Evolutionary conservation across 805 yeast genomes (phyloP), one percentile per base, ranked within the genome.

Genomic region (Saturnispora bothae): DNA sequence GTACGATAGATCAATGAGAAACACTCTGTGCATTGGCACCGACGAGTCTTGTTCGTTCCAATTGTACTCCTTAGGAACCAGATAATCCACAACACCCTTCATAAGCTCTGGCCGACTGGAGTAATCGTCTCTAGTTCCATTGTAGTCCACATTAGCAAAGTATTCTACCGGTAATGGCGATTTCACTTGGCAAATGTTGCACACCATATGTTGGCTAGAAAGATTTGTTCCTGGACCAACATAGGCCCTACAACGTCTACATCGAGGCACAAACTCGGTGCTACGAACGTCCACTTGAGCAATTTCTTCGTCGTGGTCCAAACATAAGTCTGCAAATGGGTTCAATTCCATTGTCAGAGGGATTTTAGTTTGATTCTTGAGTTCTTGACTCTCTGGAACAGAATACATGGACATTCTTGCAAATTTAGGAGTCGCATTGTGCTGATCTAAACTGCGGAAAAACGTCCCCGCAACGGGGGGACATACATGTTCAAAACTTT

Each of bases 211-310:
- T 31, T 76, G 71, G 20, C 78, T 77, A 5, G 73, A 67, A 38
- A 74, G 77, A 43, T 71, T 77, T 76, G 83, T 80, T 15, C 77
- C 72, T 3, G 96, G 94, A 54, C 89, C 92, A 44, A 86, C 68
- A 57, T 86, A 92, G 1, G 95, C 74, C 40, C 96, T 73, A 61
- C 99, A 92, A 44, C 97, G 78, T 47, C 75, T 72, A 60, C 99
- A 92, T 48, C 99, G 72, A 25, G 94, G 78, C 0, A 95, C 94
- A 1, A 85, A 84, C 13, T 67, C 67, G 29, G 64, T 53, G 5
- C 52, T 52, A 18, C 66, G 60, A 62, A 73, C 71, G 52, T 83
- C 88, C 4, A 79, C 77, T 4, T 69, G 66, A 0, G 95, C 94
- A 2, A 86, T 71, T 0, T 60, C 18, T 28, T 34, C 36, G 8